phyloP scores from a whole-genome alignment of 108 stramenopile genomes.

The Fragilariopsis cylindrus region DNA sequence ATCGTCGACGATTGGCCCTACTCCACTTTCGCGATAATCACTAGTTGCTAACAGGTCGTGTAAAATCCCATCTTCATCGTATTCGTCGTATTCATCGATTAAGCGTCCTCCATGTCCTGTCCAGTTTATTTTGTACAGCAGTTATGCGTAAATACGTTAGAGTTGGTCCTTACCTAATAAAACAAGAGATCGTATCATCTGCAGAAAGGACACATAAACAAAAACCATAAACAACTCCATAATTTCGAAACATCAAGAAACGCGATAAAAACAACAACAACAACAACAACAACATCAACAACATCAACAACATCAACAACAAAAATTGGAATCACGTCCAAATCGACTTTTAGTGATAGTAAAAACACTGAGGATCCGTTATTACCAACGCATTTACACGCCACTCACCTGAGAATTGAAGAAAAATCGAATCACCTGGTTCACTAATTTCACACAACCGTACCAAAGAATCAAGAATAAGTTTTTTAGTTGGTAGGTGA shows the following conservation, averaged over 20 bases:
- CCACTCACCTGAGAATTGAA: conserved; percentile 64
- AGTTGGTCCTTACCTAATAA: background rate
- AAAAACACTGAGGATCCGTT: too few species aligned
- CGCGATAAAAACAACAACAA: background rate
- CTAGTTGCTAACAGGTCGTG: conserved; percentile 89
- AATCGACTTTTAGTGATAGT: too few species aligned
- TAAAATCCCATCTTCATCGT: conserved; percentile 56
- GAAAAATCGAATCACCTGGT: conserved; percentile 61
- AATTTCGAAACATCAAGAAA: background rate
- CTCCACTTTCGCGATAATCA: conserved; percentile 68
- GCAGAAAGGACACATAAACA: background rate
- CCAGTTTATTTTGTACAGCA: background rate
- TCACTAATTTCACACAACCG: conserved; percentile 46
- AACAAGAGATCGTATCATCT: too few species aligned
- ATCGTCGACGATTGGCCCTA: conserved; percentile 59
- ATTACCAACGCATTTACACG: too few species aligned
- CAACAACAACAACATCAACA: background rate
- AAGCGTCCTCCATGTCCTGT: conserved; percentile 77
- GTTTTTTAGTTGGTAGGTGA: conserved; percentile 54
- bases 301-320: too few species aligned
- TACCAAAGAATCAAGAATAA: conserved; percentile 68
- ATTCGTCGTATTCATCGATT: conserved; percentile 54
- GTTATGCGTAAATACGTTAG: background rate
- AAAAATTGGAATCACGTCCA: background rate
- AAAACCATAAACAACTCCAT: background rate